Evolutionary conservation across 2,329 filamentous ascomycete species (phyloP), one percentile per base, ranked within the genome.

Genomic region (Onygenales sp.): DNA sequence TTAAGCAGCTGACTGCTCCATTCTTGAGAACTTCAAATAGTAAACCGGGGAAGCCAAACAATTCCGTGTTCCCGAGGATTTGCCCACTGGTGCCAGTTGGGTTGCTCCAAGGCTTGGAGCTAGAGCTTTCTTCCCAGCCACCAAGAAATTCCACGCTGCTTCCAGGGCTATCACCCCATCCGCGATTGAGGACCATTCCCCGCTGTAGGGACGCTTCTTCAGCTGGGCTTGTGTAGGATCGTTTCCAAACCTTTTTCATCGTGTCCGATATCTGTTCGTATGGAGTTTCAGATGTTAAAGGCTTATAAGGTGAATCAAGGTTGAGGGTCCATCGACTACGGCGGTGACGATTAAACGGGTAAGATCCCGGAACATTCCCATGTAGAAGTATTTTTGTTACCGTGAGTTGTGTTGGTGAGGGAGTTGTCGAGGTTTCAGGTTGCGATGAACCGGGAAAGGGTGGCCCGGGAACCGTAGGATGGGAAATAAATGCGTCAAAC

Each of bases 1-100:
- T 97, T 67, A 97, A 76, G 31, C 88, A 87, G 69, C 89, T 94
- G 27, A 98, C 87, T 56, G 83, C 85, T 3, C 88, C 90, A 65
- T 95, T 96, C 81, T 88, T 91, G 68, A 97, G 72, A 32, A 98
- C 92, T 72, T 98, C 93, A 73, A 98, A 97, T 46, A 96, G 83
- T 69, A 97, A 73, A 0, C 93, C 92, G 0, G 93, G 92, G 64
- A 96, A 96, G 1, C 92, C 91, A 72, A 89, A 97, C 32, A 98
- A 71, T 57, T 91, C 92, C 13, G 91, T 95, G 53, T 85, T 86
- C 17, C 82, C 82, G 56, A 85, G 68, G 9, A 44, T 50, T 69
- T 76, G 66, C 70, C 79, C 72, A 71, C 81, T 67, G 61, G 77
- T 73, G 33, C 58, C 61, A 53, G 62, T 61, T 68, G 70, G 59